Conservation (phyloP, 257 asterid species). For the Capsicum pubescens region DNA sequence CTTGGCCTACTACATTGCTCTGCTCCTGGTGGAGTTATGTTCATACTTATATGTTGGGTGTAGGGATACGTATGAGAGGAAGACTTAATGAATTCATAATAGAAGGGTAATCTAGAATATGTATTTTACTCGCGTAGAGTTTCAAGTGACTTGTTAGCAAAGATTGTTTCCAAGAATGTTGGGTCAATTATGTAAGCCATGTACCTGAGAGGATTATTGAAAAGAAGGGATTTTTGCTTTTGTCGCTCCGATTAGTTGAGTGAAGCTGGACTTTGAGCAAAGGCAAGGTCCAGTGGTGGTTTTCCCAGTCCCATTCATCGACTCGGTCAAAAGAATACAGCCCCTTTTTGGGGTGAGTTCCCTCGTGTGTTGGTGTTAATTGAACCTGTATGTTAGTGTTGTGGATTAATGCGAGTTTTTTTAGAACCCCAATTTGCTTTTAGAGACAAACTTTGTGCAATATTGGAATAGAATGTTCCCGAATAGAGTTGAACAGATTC, state of each 20-base stretch:
- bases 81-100: too few species aligned
- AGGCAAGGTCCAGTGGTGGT: background rate
- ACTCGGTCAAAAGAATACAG: background rate
- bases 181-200: background rate
- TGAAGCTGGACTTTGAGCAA: background rate
- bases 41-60: too few species aligned
- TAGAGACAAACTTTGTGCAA: background rate
- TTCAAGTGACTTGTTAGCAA: background rate
- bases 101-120: background rate
- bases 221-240: background rate
- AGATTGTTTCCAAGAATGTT: background rate
- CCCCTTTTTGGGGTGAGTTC: background rate
- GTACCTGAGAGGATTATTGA: background rate
- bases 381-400: background rate
- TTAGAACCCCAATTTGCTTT: background rate
- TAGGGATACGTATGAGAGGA: too few species aligned
- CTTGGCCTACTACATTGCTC: too few species aligned
- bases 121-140: background rate
- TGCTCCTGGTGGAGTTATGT: too few species aligned
- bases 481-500: background rate
- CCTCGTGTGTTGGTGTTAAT: background rate
- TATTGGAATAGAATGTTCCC: background rate
- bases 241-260: background rate
- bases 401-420: background rate
- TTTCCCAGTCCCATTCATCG: background rate